A percentile compares a stretch with the other conserved stretches of the same genome.
Conservation (phyloP, 2,329 filamentous ascomycete species). For the Samsoniella hepiali region DNA sequence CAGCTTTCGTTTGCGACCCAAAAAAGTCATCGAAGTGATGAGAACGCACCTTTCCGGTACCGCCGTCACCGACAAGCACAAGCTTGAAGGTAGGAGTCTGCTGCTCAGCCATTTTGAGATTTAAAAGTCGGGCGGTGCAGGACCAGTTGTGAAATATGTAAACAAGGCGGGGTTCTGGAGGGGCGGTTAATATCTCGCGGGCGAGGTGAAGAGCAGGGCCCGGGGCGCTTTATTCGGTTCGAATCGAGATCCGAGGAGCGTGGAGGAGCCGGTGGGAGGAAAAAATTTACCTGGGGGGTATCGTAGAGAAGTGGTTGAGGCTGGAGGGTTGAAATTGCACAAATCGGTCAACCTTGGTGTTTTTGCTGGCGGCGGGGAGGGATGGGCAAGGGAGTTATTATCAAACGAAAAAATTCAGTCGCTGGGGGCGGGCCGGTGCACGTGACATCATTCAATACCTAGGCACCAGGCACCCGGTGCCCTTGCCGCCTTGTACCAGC, state of each 20-base stretch:
- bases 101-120: constrained; percentile 59
- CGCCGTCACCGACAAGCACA: constrained; percentile 97
- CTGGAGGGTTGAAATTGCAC: constrained; percentile 36
- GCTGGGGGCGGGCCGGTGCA: constrained; percentile 32
- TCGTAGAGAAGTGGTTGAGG: constrained; percentile 27
- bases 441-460: constrained; percentile 29
- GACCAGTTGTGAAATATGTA: constrained; percentile 38
- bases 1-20: constrained; percentile 9
- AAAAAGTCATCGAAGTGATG: constrained; percentile 18
- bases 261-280: constrained; percentile 21
- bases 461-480: not conserved
- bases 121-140: constrained; percentile 23
- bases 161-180: constrained; percentile 45
- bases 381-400: constrained; percentile 34
- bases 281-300: constrained; percentile 17
- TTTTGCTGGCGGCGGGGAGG: constrained; percentile 43
- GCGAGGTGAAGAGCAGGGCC: not conserved
- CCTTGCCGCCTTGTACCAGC: not conserved
- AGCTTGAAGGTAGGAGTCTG: constrained; percentile 92
- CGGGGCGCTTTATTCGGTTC: not conserved
- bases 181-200: constrained; percentile 31
- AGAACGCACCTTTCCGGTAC: constrained; percentile 89
- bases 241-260: constrained; percentile 14
- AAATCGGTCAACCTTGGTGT: constrained; percentile 37
- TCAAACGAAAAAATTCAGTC: constrained; percentile 44